These are phyloP conservation scores for Aspergillus candidus DNA, from an alignment of 2,329 filamentous ascomycete genomes.

Conservation along the genomic window DNA sequence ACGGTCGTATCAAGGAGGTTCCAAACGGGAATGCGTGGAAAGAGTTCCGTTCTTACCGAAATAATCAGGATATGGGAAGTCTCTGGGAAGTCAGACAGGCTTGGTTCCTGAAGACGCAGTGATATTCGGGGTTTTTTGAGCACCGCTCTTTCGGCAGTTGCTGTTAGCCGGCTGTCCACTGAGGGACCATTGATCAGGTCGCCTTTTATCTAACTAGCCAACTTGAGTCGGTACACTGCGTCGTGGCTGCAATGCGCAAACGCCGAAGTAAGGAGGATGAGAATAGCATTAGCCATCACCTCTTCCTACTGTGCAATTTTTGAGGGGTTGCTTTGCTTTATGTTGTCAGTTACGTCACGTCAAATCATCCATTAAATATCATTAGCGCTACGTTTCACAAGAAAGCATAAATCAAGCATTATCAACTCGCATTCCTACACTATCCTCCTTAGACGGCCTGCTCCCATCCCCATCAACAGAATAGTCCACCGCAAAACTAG, in stretches of 20 bases:
- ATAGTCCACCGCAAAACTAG: conserved; percentile 73
- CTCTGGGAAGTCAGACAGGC: conserved; percentile 40
- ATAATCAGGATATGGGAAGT: conserved; percentile 43
- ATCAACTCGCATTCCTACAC: conserved; percentile 9
- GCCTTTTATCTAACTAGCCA: no score
- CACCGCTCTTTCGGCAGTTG: no score
- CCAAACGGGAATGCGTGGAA: conserved; percentile 40
- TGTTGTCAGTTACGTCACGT: no score
- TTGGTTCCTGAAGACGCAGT: conserved; percentile 30
- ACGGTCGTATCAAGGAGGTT: conserved; percentile 31
- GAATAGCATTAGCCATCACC: no score
- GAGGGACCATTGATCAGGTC: no score
- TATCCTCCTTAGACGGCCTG: conserved; percentile 16
- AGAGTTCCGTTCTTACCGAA: conserved; percentile 36
- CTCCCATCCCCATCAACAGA: conserved; percentile 26
- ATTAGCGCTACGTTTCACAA: not conserved
- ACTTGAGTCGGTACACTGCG: no score
- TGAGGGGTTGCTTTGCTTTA: no score
- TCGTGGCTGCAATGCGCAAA: no score
- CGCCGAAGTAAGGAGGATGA: no score
- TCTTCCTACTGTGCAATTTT: no score
- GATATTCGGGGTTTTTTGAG: no score
- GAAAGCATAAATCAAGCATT: conserved; percentile 10
- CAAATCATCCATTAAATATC: not conserved
- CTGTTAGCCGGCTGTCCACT: no score